A percentile compares a stretch with the other conserved stretches of the same genome.
These are phyloP conservation scores for Aspergillus incahuasiensis DNA, from an alignment of 495 filamentous ascomycete genomes.

Conservation along the genomic window DNA sequence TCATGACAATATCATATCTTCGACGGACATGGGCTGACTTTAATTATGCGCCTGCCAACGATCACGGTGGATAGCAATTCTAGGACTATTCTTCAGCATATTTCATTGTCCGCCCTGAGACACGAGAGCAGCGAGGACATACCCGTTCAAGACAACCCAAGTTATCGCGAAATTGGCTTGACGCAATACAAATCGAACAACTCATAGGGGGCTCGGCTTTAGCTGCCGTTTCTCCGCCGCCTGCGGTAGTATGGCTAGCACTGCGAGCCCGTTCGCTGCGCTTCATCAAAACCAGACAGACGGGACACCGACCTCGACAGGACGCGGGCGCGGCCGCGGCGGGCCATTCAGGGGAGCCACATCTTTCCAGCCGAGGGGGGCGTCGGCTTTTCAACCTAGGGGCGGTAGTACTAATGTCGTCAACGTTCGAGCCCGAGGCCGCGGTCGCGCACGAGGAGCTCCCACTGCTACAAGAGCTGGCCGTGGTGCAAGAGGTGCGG, in stretches of 20 bases:
- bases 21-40: conserved; percentile 18
- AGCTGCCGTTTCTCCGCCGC: conserved; percentile 22
- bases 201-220: conserved; percentile 7
- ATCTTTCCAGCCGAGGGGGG: conserved; percentile 21
- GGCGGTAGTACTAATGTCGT: conserved; percentile 13
- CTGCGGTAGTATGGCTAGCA: conserved; percentile 37
- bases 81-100: conserved; percentile 14
- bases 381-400: conserved; percentile 19
- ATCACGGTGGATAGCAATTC: conserved; percentile 15
- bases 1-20: conserved; percentile 1
- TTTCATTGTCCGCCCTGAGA: not conserved
- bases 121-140: not conserved
- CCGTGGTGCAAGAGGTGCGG: conserved; percentile 24
- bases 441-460: conserved; percentile 30
- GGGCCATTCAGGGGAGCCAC: conserved; percentile 17
- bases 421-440: conserved; percentile 24
- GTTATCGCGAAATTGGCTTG: not conserved
- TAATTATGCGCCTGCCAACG: conserved; percentile 20
- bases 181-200: not conserved
- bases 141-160: not conserved
- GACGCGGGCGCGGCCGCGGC: conserved; percentile 36
- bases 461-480: conserved; percentile 11
- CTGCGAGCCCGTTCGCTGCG: conserved; percentile 32
- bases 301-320: conserved; percentile 23
- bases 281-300: conserved; percentile 30